These are phyloP conservation scores for Tolypocladium ovalisporum DNA, from an alignment of 2,329 filamentous ascomycete species.

Conservation along the genomic window DNA sequence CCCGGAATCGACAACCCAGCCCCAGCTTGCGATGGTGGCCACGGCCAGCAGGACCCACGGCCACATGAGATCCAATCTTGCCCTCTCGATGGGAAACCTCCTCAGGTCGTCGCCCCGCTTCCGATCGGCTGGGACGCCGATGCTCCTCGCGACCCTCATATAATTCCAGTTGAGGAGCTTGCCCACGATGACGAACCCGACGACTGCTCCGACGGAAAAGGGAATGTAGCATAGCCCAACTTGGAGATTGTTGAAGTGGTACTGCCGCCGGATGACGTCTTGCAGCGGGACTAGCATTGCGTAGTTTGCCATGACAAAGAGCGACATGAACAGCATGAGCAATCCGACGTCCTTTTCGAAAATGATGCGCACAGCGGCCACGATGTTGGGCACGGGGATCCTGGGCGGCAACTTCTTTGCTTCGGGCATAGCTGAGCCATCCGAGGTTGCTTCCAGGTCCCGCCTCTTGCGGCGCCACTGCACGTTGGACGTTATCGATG, in stretches of 20 bases:
- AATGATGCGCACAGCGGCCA: conserved; percentile 18
- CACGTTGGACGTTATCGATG: conserved; percentile 6
- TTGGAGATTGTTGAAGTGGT: conserved; percentile 23
- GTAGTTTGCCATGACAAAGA: conserved; percentile 23
- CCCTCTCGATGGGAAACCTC: conserved; percentile 25
- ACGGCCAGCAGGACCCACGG: conserved; percentile 32
- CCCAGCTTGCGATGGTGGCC: conserved; percentile 27
- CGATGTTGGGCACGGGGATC: conserved; percentile 17
- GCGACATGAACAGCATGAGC: conserved; percentile 21
- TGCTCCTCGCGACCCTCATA: conserved; percentile 34
- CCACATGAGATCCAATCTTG: conserved; percentile 23
- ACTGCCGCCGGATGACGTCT: conserved; percentile 18
- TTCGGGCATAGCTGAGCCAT: neutral
- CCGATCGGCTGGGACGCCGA: conserved; percentile 36
- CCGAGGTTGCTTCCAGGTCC: conserved; percentile 4
- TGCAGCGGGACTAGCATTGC: conserved; percentile 20
- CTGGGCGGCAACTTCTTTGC: conserved; percentile 5
- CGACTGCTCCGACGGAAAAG: conserved; percentile 23
- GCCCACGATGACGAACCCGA: conserved; percentile 27
- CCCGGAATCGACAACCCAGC: conserved; percentile 28
- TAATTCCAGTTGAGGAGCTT: conserved; percentile 52
- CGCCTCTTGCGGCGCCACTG: conserved; percentile 3
- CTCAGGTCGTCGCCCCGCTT: conserved; percentile 27
- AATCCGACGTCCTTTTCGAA: conserved; percentile 23
- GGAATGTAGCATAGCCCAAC: conserved; percentile 33